Evolutionary conservation across 352 stramenopile species (phyloP).

Genomic region (Phytophthora tentaculata): DNA sequence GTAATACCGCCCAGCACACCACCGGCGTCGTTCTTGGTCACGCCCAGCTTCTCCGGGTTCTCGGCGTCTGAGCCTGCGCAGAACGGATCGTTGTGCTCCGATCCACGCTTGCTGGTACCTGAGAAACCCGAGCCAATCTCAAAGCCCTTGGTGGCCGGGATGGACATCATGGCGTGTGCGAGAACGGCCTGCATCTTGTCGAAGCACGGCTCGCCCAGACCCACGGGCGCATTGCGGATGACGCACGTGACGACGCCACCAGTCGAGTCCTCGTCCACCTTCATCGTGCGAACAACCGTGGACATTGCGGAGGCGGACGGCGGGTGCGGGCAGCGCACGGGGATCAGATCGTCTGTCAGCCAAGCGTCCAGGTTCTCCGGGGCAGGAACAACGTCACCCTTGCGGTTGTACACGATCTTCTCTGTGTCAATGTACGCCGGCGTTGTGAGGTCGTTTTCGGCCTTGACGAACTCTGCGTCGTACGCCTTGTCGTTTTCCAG

Average conservation of each 20-base stretch:
- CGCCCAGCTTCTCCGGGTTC: constrained; percentile 62
- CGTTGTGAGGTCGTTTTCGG: constrained; percentile 58
- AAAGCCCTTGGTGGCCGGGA: constrained; percentile 99
- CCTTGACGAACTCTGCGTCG: constrained; percentile 74
- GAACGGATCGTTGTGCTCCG: constrained; percentile 99
- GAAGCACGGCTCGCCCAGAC: constrained; percentile 98
- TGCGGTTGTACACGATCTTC: constrained; percentile 90
- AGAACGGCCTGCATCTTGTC: constrained; percentile 99
- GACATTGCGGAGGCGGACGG: constrained; percentile 95
- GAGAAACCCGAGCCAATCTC: constrained; percentile 96
- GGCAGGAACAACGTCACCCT: constrained; percentile 61
- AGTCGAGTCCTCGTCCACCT: constrained; percentile 90
- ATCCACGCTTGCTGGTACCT: constrained; percentile 96
- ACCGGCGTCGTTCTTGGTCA: constrained; percentile 90
- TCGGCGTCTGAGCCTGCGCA: constrained; percentile 50
- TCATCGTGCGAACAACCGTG: constrained; percentile 93
- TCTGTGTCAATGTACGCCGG: constrained; percentile 94
- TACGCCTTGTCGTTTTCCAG: constrained; percentile 69
- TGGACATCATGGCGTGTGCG: constrained; percentile 98
- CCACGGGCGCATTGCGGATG: constrained; percentile 96
- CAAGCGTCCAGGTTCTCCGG: constrained; percentile 65
- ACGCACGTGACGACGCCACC: constrained; percentile 97
- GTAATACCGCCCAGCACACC: constrained; percentile 98
- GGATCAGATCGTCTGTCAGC: constrained; percentile 88
- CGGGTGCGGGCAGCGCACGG: constrained; percentile 95